phyloP scores from a whole-genome alignment of 2,329 filamentous ascomycete species.

The Ambrosiella beaveri region DNA sequence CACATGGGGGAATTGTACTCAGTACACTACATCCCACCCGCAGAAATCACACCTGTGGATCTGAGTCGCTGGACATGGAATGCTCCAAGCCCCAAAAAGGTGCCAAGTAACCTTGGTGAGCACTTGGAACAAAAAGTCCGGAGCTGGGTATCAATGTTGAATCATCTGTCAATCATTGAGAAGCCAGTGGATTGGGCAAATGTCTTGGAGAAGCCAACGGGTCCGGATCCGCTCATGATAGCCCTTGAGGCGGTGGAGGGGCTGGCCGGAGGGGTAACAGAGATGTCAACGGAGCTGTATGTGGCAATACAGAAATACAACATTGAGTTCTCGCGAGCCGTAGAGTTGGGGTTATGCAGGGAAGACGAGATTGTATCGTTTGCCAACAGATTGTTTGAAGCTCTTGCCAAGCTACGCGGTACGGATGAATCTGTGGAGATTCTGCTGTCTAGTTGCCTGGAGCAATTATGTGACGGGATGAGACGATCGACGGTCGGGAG shows the following conservation, averaged over 20 bases:
- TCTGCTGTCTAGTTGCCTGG: constrained; percentile 4
- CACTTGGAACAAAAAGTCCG: too few species aligned
- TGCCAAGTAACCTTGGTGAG: too few species aligned
- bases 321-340: constrained; percentile 3
- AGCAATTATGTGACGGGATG: constrained; percentile 7
- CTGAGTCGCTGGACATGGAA: constrained; percentile 34
- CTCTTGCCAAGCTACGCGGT: neutral
- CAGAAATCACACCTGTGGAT: constrained; percentile 23
- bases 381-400: constrained; percentile 1
- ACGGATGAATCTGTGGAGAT: neutral
- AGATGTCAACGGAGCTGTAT: constrained; percentile 4
- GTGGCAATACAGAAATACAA: constrained; percentile 2
- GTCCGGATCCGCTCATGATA: constrained; percentile 5
- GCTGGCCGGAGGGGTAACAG: neutral
- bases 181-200: constrained; percentile 8
- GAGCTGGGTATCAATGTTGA: neutral
- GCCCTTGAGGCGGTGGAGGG: constrained; percentile 1
- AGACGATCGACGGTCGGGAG: constrained; percentile 2
- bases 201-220: constrained; percentile 1
- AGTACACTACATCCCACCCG: constrained; percentile 24
- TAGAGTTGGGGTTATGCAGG: constrained; percentile 8
- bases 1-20: constrained; percentile 33
- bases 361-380: constrained; percentile 11
- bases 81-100: constrained; percentile 23
- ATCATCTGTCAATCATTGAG: neutral